Evolutionary conservation across 345 rosid species (phyloP), one percentile per base, ranked within the genome.

Genomic region (Raphanus sativus): DNA sequence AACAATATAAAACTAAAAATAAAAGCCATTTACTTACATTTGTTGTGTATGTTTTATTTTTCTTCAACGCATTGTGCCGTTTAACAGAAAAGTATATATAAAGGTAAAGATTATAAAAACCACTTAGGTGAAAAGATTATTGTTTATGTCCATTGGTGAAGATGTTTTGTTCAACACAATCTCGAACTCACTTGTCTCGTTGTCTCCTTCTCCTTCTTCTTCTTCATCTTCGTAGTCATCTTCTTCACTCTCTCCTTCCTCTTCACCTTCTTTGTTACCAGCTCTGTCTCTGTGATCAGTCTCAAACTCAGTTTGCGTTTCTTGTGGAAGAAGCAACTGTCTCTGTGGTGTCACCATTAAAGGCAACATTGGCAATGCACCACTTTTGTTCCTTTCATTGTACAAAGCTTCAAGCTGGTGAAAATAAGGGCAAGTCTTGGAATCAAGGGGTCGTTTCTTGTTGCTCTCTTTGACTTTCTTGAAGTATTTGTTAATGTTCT

Each of bases 401-500:
- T 91, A 83, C 56, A 91, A 45, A 45, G 90, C 91, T 74, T 92
- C 90, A 4, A 92, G 89, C 81, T 86, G 94, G 58, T 87, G 83
- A 72, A 91, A 93, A 77, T 93, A 93, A 3, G 96, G 96, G 60
- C 98, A 93, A 4, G 97, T 93, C 82, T 91, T 91, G 4, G 98
- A 85, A 80, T 89, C 92, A 72, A 79, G 85, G 0, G 89, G 87
- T 66, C 97, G 78, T 77, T 78, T 90, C 86, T 86, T 91, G 79
- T 75, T 90, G 83, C 91, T 86, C 38, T 93, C 96, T 77, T 87
- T 91, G 11, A 87, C 94, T 80, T 88, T 93, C 90, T 86, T 91
- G 87, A 91, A 94, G 83, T 91, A 94, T 84, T 94, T 94, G 87
- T 94, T 94, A 70, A 91, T 91, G 75, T 94, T 94, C 83, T 91